phyloP scores from a whole-genome alignment of 768 basidiomycete species.

The Flagelloscypha sp. region DNA sequence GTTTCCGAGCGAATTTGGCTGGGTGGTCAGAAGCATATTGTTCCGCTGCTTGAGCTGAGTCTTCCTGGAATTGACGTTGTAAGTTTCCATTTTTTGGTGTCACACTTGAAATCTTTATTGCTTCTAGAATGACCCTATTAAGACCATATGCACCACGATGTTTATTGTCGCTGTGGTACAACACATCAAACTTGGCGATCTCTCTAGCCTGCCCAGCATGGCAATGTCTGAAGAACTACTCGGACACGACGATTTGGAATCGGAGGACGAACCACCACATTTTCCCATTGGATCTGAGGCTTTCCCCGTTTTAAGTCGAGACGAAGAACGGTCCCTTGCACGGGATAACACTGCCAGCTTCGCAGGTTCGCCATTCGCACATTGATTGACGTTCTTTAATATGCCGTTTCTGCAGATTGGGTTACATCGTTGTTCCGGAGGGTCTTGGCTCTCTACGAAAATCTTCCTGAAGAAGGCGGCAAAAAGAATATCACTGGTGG shows the following conservation, averaged over 20 bases:
- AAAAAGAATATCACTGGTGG: conserved; percentile 78
- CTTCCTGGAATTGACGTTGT: conserved; percentile 90
- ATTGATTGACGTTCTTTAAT: background rate
- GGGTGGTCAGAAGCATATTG: conserved; percentile 80
- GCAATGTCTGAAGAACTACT: conserved; percentile 47
- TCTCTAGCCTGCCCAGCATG: conserved; percentile 54
- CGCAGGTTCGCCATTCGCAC: conserved; percentile 42
- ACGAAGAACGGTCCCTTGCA: conserved; percentile 65
- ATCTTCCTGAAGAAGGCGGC: conserved; percentile 92
- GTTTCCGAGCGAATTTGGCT: conserved; percentile 74
- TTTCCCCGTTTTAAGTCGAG: conserved; percentile 39
- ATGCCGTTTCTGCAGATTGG: conserved; percentile 48
- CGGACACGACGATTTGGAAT: conserved; percentile 45
- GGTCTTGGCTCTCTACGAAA: conserved; percentile 78
- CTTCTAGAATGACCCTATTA: conserved; percentile 66
- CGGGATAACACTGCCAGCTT: conserved; percentile 74
- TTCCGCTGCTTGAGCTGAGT: conserved; percentile 81
- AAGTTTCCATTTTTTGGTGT: conserved; percentile 15
- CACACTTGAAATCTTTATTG: conserved; percentile 3
- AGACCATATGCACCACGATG: conserved; percentile 73
- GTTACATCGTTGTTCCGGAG: conserved; percentile 69
- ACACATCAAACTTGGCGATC: conserved; percentile 69
- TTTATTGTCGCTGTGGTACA: conserved; percentile 71
- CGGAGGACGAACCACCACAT: conserved; percentile 35
- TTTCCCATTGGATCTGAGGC: conserved; percentile 48